A percentile compares a stretch with the other conserved stretches of the same genome.
Evolutionary conservation across 2,329 filamentous ascomycete species (phyloP).

Genomic region (Saccharata proteae): DNA sequence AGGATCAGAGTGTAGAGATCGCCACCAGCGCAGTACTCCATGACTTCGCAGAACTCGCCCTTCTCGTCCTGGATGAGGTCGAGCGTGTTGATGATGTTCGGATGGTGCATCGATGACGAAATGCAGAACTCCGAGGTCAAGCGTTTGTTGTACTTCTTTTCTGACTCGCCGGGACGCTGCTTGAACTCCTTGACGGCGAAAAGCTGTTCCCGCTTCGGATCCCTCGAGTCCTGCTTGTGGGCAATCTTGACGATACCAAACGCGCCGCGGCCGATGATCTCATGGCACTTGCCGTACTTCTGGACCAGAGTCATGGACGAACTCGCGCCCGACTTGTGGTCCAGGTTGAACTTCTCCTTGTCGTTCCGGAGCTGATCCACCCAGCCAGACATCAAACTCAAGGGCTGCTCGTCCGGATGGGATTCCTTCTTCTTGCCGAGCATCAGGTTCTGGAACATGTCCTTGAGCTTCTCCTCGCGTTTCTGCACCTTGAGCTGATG

Average conservation of each 20-base stretch:
- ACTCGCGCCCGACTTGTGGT: slow-evolving; percentile 66
- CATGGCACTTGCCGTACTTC: slow-evolving; percentile 97
- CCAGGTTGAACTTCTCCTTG: slow-evolving; percentile 60
- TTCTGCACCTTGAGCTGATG: slow-evolving; percentile 83
- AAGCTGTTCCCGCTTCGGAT: slow-evolving; percentile 67
- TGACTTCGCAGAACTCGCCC: slow-evolving; percentile 96
- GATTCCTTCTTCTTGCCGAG: slow-evolving; percentile 69
- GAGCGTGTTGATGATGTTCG: slow-evolving; percentile 95
- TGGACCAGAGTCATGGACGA: slow-evolving; percentile 72
- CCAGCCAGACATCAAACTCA: slow-evolving; percentile 92
- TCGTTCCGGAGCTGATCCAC: slow-evolving; percentile 86
- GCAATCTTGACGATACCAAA: slow-evolving; percentile 97
- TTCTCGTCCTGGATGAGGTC: slow-evolving; percentile 93
- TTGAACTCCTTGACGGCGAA: slow-evolving; percentile 98
- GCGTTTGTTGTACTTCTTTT: slow-evolving; percentile 96
- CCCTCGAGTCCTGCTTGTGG: slow-evolving; percentile 81
- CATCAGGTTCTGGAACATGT: slow-evolving; percentile 79
- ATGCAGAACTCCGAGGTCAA: slow-evolving; percentile 97
- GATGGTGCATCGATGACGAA: slow-evolving; percentile 88
- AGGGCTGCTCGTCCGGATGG: slow-evolving; percentile 57
- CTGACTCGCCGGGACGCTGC: slow-evolving; percentile 81
- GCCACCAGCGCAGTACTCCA: slow-evolving; percentile 97
- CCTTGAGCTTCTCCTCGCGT: slow-evolving; percentile 86
- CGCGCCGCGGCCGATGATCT: slow-evolving; percentile 87
- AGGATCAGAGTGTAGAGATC: slow-evolving; percentile 91